Conservation (phyloP, 2,329 filamentous ascomycete genomes). For the Cryoendolithus antarcticus region DNA sequence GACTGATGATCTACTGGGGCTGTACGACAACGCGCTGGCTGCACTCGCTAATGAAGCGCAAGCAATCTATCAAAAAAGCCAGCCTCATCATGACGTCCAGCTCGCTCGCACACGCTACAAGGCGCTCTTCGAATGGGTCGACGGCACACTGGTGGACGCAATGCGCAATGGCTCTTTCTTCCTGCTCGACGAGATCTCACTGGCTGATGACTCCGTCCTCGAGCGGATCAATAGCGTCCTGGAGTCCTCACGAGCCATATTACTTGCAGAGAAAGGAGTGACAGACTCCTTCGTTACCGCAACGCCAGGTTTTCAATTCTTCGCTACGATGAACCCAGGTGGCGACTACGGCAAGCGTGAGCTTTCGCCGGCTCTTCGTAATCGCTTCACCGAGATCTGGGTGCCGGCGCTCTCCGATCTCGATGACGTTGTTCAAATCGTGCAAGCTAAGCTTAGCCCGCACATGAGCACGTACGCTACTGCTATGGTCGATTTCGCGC, state of each 20-base stretch:
- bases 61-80: constrained; percentile 6
- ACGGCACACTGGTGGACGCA: constrained; percentile 83
- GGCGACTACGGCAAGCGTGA: constrained; percentile 98
- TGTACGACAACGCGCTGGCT: constrained; percentile 41
- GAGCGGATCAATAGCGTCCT: constrained; percentile 94
- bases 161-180: constrained; percentile 89
- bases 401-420: constrained; percentile 76
- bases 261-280: constrained; percentile 88
- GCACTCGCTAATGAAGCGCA: constrained; percentile 18
- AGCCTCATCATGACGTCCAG: constrained; percentile 24
- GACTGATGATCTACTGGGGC: constrained; percentile 44
- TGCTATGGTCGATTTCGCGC: constrained; percentile 72
- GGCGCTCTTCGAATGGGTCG: constrained; percentile 90
- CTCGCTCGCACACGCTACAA: constrained; percentile 52
- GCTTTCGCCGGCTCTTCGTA: constrained; percentile 83
- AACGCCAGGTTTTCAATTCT: constrained; percentile 74
- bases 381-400: constrained; percentile 98
- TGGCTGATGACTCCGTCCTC: constrained; percentile 93
- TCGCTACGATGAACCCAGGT: constrained; percentile 98
- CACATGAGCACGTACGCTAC: constrained; percentile 46
- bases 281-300: constrained; percentile 70
- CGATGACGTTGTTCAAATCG: constrained; percentile 78
- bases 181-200: constrained; percentile 90
- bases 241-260: constrained; percentile 70
- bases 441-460: constrained; percentile 57